Base-by-base conservation (phyloP, 768 basidiomycete genomes). In the Rhizopogon roseolus region DNA sequence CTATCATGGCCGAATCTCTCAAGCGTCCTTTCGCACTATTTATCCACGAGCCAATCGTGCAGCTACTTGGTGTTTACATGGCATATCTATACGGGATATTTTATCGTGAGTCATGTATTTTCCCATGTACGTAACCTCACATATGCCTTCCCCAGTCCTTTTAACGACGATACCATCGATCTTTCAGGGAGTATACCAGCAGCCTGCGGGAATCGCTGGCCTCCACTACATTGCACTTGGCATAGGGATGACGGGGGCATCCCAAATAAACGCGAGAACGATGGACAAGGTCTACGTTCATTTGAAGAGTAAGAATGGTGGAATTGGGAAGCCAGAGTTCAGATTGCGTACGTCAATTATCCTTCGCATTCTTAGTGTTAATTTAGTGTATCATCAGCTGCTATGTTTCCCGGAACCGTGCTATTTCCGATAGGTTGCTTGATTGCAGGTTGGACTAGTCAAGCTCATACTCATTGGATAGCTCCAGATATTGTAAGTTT, bases 401-500 rank as follows among this genome's bases (percentile, higher is more conserved):
- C 79, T 1, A 81, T 88, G 77, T 57, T 86, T 6, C 74, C 81
- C 4, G 86, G 80, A 0, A 78, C 82, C 0, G 57, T 86, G 17
- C 11, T 83, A 3, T 71, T 90, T 8, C 90, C 91, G 0, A 65
- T 81, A 11, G 90, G 90, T 0, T 68, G 91, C 11, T 67, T 93
- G 19, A 72, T 92, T 6, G 66, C 81, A 5, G 89, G 90, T 2
- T 93, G 90, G 88, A 72, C 81, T 0, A 82, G 84, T 4, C 71
- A 86, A 58, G 60, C 72, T 0, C 64, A 71, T 13, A 64, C 83
- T 0, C 82, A 81, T 54, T 93, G 90, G 90, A 81, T 91, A 45
- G 83, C 72, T 0, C 77, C 82, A 3, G 86, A 89, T 57, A 74
- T 89, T 29, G 86, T 85, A 56, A 55, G 81, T 49, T 4, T 27